Base-by-base conservation (phyloP, 163 green algal genomes). In the Prototheca stagnorum region DNA sequence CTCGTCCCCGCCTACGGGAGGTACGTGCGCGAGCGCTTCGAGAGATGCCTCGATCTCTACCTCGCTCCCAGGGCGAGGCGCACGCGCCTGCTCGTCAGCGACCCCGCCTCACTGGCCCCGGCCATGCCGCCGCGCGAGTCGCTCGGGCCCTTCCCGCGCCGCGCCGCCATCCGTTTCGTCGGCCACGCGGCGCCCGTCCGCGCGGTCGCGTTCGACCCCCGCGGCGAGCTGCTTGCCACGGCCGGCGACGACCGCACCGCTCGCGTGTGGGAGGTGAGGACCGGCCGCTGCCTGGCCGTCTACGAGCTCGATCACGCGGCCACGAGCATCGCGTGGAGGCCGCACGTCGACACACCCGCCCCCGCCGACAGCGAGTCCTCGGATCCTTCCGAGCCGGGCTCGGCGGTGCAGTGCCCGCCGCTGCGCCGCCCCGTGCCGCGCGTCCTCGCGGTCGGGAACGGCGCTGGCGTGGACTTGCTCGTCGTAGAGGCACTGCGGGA, bases 31-130 rank as follows among this genome's bases (percentile, higher is more conserved):
- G 88, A 98, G 63, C 70, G 80, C 23, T 98, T 98, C 58, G 88
- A 98, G 72, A 79, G 88, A 44, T 96, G 88, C 73, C 69, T 98
- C 52, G 88, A 98, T 66, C 74, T 98, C 5, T 98, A 97, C 72
- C 68, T 98, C 21, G 94, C 84, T 73, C 89, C 89, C 2, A 65
- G 88, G 27, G 53, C 67, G 21, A 61, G 68, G n/a, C 55, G 57
- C 36, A 68, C 69, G 51, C 47, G 70, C 28, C 34, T 63, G 19
- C 35, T 65, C 36, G 47, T 77, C 34, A 50, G 62, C 31, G 78
- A 92, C 39, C 76, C 86, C 9, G 67, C 93, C 61, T 59, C 50
- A n/a, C 63, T 96, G 40, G 65, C 95, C 33, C 88, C 89, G 17
- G 72, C 92, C 62, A 71, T 97, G 52, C 88, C 88, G n/a, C 91